Evolutionary conservation across 2,329 filamentous ascomycete species (phyloP).

Genomic region (Pseudogymnoascus sp.): DNA sequence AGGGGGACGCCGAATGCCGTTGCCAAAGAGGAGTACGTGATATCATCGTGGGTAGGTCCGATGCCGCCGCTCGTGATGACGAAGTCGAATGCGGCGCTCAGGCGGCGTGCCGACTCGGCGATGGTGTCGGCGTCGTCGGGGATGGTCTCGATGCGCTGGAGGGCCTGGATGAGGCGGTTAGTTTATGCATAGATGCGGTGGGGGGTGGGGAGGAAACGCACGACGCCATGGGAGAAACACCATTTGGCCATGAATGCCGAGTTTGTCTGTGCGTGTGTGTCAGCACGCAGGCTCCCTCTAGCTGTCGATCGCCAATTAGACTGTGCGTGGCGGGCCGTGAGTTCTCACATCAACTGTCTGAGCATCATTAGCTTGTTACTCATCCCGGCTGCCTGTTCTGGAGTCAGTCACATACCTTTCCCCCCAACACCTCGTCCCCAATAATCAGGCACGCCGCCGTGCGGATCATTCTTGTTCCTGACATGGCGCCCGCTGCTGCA

Average conservation of each 20-base stretch:
- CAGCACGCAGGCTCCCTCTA: not conserved
- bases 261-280: conserved; percentile 42
- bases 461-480: conserved; percentile 57
- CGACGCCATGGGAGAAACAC: conserved; percentile 54
- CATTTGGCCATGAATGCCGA: conserved; percentile 56
- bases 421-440: conserved; percentile 91
- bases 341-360: conserved; percentile 1
- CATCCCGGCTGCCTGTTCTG: not conserved
- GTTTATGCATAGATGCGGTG: conserved; percentile 55
- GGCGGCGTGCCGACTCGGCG: conserved; percentile 73
- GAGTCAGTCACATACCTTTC: conserved; percentile 49
- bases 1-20: conserved; percentile 76
- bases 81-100: conserved; percentile 87
- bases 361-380: not conserved
- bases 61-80: conserved; percentile 94
- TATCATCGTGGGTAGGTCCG: conserved; percentile 95
- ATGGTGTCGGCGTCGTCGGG: conserved; percentile 89
- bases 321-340: not conserved
- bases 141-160: conserved; percentile 88
- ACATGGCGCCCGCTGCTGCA: conserved; percentile 14
- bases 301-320: conserved; percentile 18
- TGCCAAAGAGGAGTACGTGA: conserved; percentile 90
- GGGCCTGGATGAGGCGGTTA: conserved; percentile 35
- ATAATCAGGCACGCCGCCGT: conserved; percentile 92
- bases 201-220: conserved; percentile 30